A percentile compares a stretch with the other conserved stretches of the same genome.
Evolutionary conservation across 164 flowering plant species (phyloP).

Genomic region (Litsea cubeba): DNA sequence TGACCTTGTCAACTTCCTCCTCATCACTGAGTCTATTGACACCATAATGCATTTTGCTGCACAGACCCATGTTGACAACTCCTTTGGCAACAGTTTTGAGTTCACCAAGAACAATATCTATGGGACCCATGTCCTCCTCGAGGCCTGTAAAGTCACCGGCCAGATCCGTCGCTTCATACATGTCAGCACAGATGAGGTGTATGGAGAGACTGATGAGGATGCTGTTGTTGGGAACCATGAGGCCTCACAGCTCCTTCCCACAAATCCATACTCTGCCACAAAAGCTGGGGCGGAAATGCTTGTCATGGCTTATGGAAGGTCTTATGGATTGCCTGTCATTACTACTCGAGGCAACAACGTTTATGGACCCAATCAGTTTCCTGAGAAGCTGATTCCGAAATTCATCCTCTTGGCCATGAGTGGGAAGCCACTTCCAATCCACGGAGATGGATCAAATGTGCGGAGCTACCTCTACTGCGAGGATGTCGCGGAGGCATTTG

Average conservation of each 20-base stretch:
- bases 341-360: slow-evolving; percentile 81
- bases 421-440: slow-evolving; percentile 65
- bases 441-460: slow-evolving; percentile 75
- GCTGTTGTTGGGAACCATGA: slow-evolving; percentile 76
- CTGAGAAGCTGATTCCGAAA: slow-evolving; percentile 72
- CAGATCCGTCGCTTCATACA: slow-evolving; percentile 75
- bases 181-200: slow-evolving; percentile 78
- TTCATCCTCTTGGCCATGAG: slow-evolving; percentile 71
- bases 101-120: slow-evolving; percentile 77
- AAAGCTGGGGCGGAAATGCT: slow-evolving; percentile 89
- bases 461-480: slow-evolving; percentile 70
- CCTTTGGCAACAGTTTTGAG: slow-evolving; percentile 81
- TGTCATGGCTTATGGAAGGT: slow-evolving; percentile 80
- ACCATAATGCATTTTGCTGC: slow-evolving; percentile 87
- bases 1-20: slow-evolving; percentile 74
- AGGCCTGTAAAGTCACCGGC: slow-evolving; percentile 79
- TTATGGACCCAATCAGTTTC: slow-evolving; percentile 77
- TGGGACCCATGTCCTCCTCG: slow-evolving; percentile 76
- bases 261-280: slow-evolving; percentile 79
- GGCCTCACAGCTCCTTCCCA: slow-evolving; percentile 75
- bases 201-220: slow-evolving; percentile 82
- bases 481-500: slow-evolving; percentile 85
- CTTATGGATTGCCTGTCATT: slow-evolving; percentile 69
- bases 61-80: slow-evolving; percentile 78
- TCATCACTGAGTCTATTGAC: slow-evolving; percentile 66